Base-by-base conservation (phyloP, 1,284 basidiomycete genomes). In the Wallemia ichthyophaga region DNA sequence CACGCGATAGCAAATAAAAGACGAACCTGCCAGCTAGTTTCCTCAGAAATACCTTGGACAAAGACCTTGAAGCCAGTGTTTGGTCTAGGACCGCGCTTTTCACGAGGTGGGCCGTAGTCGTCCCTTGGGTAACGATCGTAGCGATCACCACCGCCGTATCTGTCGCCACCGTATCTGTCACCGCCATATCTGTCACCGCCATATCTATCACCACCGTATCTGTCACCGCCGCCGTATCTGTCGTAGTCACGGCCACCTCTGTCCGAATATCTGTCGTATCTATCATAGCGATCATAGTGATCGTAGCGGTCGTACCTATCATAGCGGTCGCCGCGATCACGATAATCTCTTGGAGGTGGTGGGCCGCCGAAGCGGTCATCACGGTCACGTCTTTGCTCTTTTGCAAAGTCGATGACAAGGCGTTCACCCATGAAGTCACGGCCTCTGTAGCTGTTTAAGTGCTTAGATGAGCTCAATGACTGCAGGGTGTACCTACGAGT, bases 11-110 rank as follows among this genome's bases (percentile, higher is more conserved):
- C 59, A 58, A 59, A 57, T 56, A 62, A 58, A 57, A 55, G 63
- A 59, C 64, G 64, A 78, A 95, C 89, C 87, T 95, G 89, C 89
- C 89, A 95, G 71, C 86, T 91, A 56, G 87, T 91, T 68, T 89
- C 84, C 65, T 82, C 79, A 64, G 85, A 84, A 63, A 95, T 77
- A 61, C 85, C 85, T 58, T 81, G 78, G 60, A 95, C 85, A 61
- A 82, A 74, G 59, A 94, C 73, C 64, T 87, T 82, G 64, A 83
- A 78, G 9, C 84, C 89, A 61, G 81, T 78, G 61, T 84, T 83
- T 58, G 79, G 28, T n/a, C 15, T 27, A 2, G 37, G 19, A 27
- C 37, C 48, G 58, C 26, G 24, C 23, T 17, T 27, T 26, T 24
- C 62, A 55, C 67, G 64, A 37, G 65, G 66, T 19, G 56, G 27